Percentiles rank a stretch among this genome's conserved stretches.
phyloP scores from a whole-genome alignment of 2,329 filamentous ascomycete species.

The Fusarium beomiforme region DNA sequence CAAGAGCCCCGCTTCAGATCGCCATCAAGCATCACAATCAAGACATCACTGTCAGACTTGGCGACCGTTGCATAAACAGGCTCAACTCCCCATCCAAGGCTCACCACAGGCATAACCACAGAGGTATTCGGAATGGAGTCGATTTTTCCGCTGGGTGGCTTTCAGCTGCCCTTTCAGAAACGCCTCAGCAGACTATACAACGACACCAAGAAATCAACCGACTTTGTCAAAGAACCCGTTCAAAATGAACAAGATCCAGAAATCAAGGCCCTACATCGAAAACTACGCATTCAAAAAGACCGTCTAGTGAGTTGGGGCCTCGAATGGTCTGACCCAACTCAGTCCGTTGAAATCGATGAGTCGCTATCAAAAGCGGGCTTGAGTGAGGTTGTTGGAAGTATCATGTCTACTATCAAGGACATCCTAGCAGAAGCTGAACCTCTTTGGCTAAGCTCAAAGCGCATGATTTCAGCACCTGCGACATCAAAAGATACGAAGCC shows the following conservation, averaged over 20 bases:
- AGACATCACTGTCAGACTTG: slow-evolving; percentile 22
- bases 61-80: background rate
- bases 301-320: slow-evolving; percentile 81
- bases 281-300: slow-evolving; percentile 83
- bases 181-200: slow-evolving; percentile 79
- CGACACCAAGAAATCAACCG: slow-evolving; percentile 81
- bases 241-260: slow-evolving; percentile 74
- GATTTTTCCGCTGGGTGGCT: slow-evolving; percentile 61
- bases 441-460: slow-evolving; percentile 71
- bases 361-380: slow-evolving; percentile 77
- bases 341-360: slow-evolving; percentile 76
- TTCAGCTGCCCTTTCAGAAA: slow-evolving; percentile 67
- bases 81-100: background rate
- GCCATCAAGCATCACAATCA: slow-evolving; percentile 18
- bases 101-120: background rate
- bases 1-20: slow-evolving; percentile 30
- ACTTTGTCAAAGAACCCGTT: slow-evolving; percentile 74
- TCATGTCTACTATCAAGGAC: slow-evolving; percentile 83
- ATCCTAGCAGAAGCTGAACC: slow-evolving; percentile 80
- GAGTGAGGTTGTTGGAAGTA: slow-evolving; percentile 80
- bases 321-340: slow-evolving; percentile 80
- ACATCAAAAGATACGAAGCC: slow-evolving; percentile 63
- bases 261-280: slow-evolving; percentile 76
- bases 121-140: slow-evolving; percentile 56
- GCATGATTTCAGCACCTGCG: slow-evolving; percentile 51